Conservation (phyloP, 2,329 filamentous ascomycete genomes). For the Sphaerulina musiva region DNA sequence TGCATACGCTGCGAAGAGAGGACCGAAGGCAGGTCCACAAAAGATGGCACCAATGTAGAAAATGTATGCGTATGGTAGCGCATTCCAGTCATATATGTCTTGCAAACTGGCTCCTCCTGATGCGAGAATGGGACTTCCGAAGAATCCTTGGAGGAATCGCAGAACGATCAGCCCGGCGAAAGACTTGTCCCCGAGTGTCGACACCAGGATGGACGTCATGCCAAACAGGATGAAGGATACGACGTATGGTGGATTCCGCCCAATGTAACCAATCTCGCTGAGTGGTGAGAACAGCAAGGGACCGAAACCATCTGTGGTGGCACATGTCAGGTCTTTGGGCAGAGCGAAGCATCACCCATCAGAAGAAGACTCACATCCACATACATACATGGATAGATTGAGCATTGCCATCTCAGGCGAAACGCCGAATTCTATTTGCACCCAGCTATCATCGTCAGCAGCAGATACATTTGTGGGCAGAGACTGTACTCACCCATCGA, state of each 20-base stretch:
- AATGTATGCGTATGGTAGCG: neutral
- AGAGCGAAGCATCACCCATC: neutral
- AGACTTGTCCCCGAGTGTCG: constrained; percentile 39
- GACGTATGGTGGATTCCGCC: constrained; percentile 13
- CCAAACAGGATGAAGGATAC: constrained; percentile 12
- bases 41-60: neutral
- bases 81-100: neutral
- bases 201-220: constrained; percentile 5
- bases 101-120: constrained; percentile 39
- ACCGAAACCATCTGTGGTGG: neutral
- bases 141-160: constrained; percentile 49
- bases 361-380: neutral
- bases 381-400: neutral
- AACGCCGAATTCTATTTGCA: neutral
- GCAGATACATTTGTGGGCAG: neutral
- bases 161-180: neutral
- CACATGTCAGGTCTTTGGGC: neutral
- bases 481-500: neutral
- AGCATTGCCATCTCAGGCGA: neutral
- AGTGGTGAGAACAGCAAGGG: constrained; percentile 16
- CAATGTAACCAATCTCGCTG: constrained; percentile 12
- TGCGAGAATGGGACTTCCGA: constrained; percentile 58
- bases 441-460: neutral
- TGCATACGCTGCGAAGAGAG: neutral
- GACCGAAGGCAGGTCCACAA: neutral